phyloP scores from a whole-genome alignment of 345 rosid genomes.

The Arabis hirsuta region DNA sequence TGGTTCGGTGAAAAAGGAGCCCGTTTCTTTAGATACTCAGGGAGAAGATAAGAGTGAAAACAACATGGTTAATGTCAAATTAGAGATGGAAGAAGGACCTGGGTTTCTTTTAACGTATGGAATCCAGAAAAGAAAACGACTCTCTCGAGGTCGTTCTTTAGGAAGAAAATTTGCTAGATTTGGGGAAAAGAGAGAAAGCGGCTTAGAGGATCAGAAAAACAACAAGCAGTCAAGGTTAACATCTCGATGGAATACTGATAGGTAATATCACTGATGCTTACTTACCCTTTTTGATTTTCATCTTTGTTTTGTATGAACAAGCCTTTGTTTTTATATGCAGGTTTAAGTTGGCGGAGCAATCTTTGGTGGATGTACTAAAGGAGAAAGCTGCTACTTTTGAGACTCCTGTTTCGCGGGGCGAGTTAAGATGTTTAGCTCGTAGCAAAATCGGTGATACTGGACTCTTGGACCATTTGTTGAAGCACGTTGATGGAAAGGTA shows the following conservation, averaged over 20 bases:
- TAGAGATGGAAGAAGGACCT: constrained; percentile 43
- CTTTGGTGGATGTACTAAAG: constrained; percentile 70
- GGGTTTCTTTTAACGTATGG: constrained; percentile 42
- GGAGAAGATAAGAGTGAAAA: constrained; percentile 32
- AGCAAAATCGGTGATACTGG: constrained; percentile 87
- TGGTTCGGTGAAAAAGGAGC: constrained; percentile 48
- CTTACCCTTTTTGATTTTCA: neutral
- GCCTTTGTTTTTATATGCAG: constrained; percentile 44
- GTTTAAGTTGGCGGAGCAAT: constrained; percentile 67
- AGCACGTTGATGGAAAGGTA: constrained; percentile 88
- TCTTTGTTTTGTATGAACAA: neutral
- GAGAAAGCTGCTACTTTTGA: constrained; percentile 76
- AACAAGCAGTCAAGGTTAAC: constrained; percentile 41
- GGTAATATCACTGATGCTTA: constrained; percentile 46
- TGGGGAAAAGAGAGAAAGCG: constrained; percentile 20
- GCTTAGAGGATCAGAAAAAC: constrained; percentile 33
- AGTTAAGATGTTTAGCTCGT: constrained; percentile 69
- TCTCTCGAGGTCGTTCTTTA: constrained; percentile 28
- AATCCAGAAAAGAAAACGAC: constrained; percentile 50
- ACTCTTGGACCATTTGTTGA: constrained; percentile 86
- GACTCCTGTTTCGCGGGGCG: constrained; percentile 62
- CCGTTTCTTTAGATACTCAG: constrained; percentile 28
- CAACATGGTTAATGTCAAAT: constrained; percentile 43
- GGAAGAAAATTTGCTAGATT: constrained; percentile 41
- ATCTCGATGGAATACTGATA: constrained; percentile 72